Evolutionary conservation across 495 filamentous ascomycete genomes (phyloP).

Genomic region (Trichocladium antarcticum): DNA sequence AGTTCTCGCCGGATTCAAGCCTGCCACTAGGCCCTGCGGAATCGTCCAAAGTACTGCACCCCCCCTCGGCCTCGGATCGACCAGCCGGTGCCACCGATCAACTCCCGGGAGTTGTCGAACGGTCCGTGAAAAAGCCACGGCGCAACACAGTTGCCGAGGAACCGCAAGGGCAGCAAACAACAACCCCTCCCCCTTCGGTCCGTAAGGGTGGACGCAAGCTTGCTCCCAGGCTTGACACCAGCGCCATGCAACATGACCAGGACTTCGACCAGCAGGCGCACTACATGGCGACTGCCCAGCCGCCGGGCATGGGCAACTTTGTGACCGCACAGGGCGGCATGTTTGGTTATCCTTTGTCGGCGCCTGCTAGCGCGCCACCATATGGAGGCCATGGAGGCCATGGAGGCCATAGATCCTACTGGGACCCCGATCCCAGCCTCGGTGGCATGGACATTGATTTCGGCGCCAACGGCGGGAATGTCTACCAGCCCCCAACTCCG

Average conservation of each 20-base stretch:
- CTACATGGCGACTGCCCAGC: constrained; percentile 33
- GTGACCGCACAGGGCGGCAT: constrained; percentile 32
- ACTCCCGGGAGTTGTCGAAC: constrained; percentile 17
- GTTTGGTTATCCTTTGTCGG: constrained; percentile 60
- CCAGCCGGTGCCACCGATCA: constrained; percentile 17
- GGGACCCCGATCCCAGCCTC: constrained; percentile 53
- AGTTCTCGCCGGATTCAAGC: constrained; percentile 43
- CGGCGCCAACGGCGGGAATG: constrained; percentile 23
- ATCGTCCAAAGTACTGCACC: constrained; percentile 43
- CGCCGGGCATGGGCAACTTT: constrained; percentile 30
- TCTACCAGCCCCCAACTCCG: constrained; percentile 28
- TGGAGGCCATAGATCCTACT: constrained; percentile 57
- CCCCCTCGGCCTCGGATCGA: constrained; percentile 34
- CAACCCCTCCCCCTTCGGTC: constrained; percentile 42
- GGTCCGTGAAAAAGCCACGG: constrained; percentile 31
- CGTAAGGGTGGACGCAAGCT: constrained; percentile 42
- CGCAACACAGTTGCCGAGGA: constrained; percentile 29
- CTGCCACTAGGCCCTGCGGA: constrained; percentile 47
- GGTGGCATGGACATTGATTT: constrained; percentile 49
- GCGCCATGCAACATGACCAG: constrained; percentile 44
- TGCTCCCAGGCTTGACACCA: constrained; percentile 38
- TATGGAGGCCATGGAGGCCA: constrained; percentile 55
- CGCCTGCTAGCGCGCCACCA: constrained; percentile 56
- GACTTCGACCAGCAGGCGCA: constrained; percentile 33
- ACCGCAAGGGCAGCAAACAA: constrained; percentile 37